Evolutionary conservation across 495 filamentous ascomycete species (phyloP), one percentile per base, ranked within the genome.

Genomic region (Ramalina peruviana): DNA sequence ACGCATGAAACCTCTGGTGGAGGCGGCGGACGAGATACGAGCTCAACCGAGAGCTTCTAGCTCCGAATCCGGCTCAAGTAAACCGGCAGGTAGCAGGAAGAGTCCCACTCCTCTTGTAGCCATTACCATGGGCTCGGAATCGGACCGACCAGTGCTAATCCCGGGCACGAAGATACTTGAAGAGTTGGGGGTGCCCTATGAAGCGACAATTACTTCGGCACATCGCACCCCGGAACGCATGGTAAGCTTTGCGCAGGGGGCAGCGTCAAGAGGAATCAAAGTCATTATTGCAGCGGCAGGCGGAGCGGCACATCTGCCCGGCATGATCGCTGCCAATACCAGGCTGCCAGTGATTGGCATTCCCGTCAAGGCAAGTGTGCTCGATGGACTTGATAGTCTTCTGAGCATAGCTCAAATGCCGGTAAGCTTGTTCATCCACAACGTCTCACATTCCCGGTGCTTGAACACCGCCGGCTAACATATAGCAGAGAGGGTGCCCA

Each of bases 381-480:
- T 94, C 38, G 92, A 94, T 63, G 90, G 93, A 30, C 73, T 90
- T 50, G 93, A 98, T 61, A 90, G 85, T 60, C 63, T 97, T 57
- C 74, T 86, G 56, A 89, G 83, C 55, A 95, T 94, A 59, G 84
- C 88, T 10, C 88, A 95, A 65, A 95, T 98, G 93, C 92, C 90
- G 40, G 61, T 78, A 67, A 62, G 76, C 79, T 41, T 37, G 30
- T 16, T 40, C 12, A 48, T 39, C 26, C 36, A 43, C 13, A 45
- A 41, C 12, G 16, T 25, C 40, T 20, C 25, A 45, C 43, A 20
- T 20, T 17, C 42, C 48, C 37, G 21, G 15, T 1, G 41, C 17
- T 36, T 21, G 36, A 17, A 42, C 41, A 49, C 36, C 23, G 17
- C 9, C 40, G 16, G 46, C 39, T 54, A 42, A 57, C 56, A 54